Evolutionary conservation across 352 stramenopile species (phyloP), one percentile per base, ranked within the genome.

Genomic region (Pythium brachiatum): DNA sequence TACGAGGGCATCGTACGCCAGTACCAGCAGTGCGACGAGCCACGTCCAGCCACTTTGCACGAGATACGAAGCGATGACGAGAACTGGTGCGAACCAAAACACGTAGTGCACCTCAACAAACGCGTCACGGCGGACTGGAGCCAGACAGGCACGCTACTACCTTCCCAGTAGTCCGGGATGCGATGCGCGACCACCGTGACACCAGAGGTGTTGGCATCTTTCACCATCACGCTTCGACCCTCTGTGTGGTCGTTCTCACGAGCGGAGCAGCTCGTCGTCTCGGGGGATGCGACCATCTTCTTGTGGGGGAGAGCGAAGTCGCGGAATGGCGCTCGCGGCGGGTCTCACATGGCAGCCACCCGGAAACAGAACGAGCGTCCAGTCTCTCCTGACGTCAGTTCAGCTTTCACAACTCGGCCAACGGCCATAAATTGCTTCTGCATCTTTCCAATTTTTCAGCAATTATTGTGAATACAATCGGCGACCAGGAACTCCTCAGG

Each of bases 51-150:
- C 79, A n/a, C 62, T 64, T 59, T 70, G 54, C 3, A 57, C 13
- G 7, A 50, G 9, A 38, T 27, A 53, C 25, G 16, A 18, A 0
- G 44, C 27, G 1, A 18, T 21, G 1, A 16, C 56, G n/a, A 75
- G 11, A 25, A 76, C 73, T 0, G 75, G 74, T 7, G 79, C 43
- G 7, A 67, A 60, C 78, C 78, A 91, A 29, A 89, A 58, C 47
- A 82, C 85, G 76, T 91, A 91, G 68, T 91, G 82, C 66, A 88
- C 81, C 43, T 73, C 73, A 23, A 81, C 66, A 59, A 89, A 85
- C 61, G 70, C 5, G 63, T 70, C 23, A 70, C 25, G 27, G 79
- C 25, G 15, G 26, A 57, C 53, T 84, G 79, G 29, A 75, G 50
- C 75, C 77, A 86, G 44, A 52, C 27, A 0, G 79, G 78, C 56